These are phyloP conservation scores for Mortierella sp. DNA, from an alignment of 371 early-diverging fungal species.

Conservation along the genomic window DNA sequence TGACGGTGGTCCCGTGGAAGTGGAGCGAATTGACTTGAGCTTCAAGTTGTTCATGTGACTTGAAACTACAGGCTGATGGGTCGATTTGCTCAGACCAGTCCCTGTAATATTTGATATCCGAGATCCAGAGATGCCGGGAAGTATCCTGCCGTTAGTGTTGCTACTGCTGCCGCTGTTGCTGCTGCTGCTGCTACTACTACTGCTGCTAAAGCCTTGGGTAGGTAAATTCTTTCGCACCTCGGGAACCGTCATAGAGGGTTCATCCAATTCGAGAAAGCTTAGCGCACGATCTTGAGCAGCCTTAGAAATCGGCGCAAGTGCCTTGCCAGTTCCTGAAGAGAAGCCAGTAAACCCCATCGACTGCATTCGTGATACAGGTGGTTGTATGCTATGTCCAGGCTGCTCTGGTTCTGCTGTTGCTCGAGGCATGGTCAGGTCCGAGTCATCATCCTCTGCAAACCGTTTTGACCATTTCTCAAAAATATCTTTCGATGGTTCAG, in stretches of 20 bases:
- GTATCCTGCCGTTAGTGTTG: not conserved
- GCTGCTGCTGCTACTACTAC: not conserved
- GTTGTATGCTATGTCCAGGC: not conserved
- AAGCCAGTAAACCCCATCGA: slow-evolving; percentile 23
- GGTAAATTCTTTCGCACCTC: not conserved
- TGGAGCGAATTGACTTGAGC: slow-evolving; percentile 27
- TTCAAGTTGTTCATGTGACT: slow-evolving; percentile 45
- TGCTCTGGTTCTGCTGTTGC: not conserved
- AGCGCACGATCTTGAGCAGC: slow-evolving; percentile 31
- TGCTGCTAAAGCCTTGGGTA: not conserved
- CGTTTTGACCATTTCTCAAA: slow-evolving; percentile 30
- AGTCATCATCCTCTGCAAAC: slow-evolving; percentile 15
- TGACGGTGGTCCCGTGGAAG: slow-evolving; percentile 6
- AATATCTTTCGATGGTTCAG: slow-evolving; percentile 10
- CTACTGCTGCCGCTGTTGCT: too few relatives aligned
- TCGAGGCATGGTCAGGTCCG: not conserved
- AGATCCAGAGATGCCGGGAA: not conserved
- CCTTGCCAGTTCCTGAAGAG: slow-evolving; percentile 24
- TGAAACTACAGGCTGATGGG: slow-evolving; percentile 23
- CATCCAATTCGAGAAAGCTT: slow-evolving; percentile 29
- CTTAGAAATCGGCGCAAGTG: slow-evolving; percentile 36
- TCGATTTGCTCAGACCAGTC: not conserved
- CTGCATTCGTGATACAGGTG: not conserved
- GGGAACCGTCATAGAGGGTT: not conserved
- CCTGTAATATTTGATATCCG: not conserved